Percentiles rank a stretch among this genome's conserved stretches.
Conservation (phyloP, 148 eudicot species). For the Bassia scoparia region DNA sequence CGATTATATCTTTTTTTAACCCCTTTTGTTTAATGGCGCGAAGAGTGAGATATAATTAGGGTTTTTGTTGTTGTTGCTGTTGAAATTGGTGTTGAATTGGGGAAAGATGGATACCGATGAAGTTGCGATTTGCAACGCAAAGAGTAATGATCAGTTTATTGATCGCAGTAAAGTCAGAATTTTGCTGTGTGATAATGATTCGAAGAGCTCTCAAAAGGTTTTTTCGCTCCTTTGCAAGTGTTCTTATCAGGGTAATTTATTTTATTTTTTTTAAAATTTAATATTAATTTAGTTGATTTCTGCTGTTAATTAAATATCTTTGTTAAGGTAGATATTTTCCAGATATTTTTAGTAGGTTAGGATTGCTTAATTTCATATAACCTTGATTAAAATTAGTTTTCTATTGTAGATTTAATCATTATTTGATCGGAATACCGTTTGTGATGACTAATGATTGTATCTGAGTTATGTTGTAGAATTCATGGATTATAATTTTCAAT, state of each 20-base stretch:
- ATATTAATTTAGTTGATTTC: neutral
- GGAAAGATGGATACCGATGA: conserved; percentile 19
- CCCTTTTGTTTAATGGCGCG: neutral
- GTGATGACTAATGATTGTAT: neutral
- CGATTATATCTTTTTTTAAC: neutral
- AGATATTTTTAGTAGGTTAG: conserved; percentile 18
- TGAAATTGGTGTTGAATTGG: neutral
- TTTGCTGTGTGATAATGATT: conserved; percentile 75
- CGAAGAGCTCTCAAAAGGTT: conserved; percentile 56
- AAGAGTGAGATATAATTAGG: conserved; percentile 7
- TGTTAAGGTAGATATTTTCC: neutral
- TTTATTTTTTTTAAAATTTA: neutral
- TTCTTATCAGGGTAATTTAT: conserved; percentile 71
- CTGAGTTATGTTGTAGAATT: neutral
- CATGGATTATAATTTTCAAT: neutral
- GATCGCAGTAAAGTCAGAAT: conserved; percentile 88
- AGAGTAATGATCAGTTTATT: conserved; percentile 62
- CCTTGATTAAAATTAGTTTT: neutral
- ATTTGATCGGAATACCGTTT: neutral
- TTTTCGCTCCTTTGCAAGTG: conserved; percentile 66
- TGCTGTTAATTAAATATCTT: conserved; percentile 3
- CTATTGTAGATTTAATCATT: neutral
- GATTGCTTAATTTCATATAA: neutral
- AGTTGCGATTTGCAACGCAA: conserved; percentile 36
- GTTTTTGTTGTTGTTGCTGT: conserved; percentile 2